A percentile compares a stretch with the other conserved stretches of the same genome.
Conservation (phyloP, 1,284 basidiomycete genomes). For the Trichosporon ovoides region DNA sequence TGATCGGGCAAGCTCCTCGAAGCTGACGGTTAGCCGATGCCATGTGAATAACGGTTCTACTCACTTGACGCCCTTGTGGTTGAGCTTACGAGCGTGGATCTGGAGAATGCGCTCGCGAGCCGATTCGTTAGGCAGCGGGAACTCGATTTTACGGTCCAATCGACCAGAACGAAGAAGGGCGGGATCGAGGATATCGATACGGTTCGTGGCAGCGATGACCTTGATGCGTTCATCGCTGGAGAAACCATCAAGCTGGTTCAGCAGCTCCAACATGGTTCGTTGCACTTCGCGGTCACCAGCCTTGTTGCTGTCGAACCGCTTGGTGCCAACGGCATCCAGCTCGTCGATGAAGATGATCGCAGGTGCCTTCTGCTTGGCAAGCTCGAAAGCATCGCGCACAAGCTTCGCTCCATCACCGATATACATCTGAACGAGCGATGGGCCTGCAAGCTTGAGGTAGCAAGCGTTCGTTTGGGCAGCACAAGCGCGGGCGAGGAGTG, state of each 20-base stretch:
- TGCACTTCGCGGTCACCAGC: conserved; percentile 98
- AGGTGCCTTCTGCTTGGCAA: conserved; percentile 97
- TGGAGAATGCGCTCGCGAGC: conserved; percentile 68
- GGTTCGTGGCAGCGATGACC: conserved; percentile 97
- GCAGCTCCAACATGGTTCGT: conserved; percentile 95
- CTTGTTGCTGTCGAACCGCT: conserved; percentile 97
- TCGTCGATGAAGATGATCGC: conserved; percentile 99
- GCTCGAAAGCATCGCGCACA: conserved; percentile 91
- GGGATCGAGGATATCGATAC: conserved; percentile 93
- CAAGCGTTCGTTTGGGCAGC: conserved; percentile 76
- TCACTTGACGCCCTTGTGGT: conserved; percentile 58
- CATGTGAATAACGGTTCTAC: conserved; percentile 10
- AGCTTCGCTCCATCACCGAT: conserved; percentile 90
- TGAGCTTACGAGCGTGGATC: conserved; percentile 85
- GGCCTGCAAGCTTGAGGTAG: conserved; percentile 72
- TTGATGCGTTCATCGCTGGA: conserved; percentile 95
- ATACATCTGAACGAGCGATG: conserved; percentile 62
- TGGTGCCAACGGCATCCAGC: conserved; percentile 96
- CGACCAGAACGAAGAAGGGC: conserved; percentile 69
- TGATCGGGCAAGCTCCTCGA: conserved; percentile 66
- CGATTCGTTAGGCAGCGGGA: conserved; percentile 69
- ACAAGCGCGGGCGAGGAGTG: conserved; percentile 68
- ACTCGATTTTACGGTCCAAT: conserved; percentile 74
- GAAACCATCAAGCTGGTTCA: conserved; percentile 80
- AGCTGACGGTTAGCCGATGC: conserved; percentile 40